Evolutionary conservation across 495 filamentous ascomycete species (phyloP), one percentile per base, ranked within the genome.

Genomic region (Chaetomium cochliodes): DNA sequence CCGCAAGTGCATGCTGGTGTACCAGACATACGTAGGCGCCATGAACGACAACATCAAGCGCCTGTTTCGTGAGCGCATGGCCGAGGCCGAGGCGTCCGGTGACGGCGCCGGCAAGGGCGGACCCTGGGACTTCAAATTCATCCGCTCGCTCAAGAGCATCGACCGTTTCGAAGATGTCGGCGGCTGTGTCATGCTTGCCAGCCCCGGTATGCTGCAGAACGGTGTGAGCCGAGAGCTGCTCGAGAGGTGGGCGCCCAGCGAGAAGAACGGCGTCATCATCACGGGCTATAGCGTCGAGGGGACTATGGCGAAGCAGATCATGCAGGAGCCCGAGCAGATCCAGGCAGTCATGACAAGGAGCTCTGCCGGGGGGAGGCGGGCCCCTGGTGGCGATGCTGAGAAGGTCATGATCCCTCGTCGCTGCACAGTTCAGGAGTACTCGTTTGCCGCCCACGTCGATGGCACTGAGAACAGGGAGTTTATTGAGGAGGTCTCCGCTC

Each of bases 1-100:
- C 1, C 81, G 93, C 67, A 94, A 96, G 75, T 98, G 94, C 73
- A 98, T 98, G 94, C 85, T 96, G 20, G 92, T 98, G 7, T 98
- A 98, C 72, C 93, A 97, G 75, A 98, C 94, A 1, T 98, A 97
- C 71, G 90, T 97, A 64, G 89, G 90, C 59, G 90, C 92, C 28
- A 98, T 98, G 94, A 98, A 98, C 73, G 93, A 97, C 73, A 97
- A 96, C 69, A 98, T 98, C 77, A 97, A 96, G 72, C 84, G 90
- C 3, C 82, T 94, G 9, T 96, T 96, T 78, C 82, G 90, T 22
- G 88, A 93, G 71, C 85, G 90, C 30, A 90, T 92, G 87, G 90
- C 88, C 5, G 91, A 96, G 75, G 90, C 91, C 46, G 92, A 94
- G 76, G 86, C 86, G 3, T 83, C 85, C 23, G 86, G 86, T 15